Conservation (phyloP, 2,329 filamentous ascomycete species). For the Arthrocladium fulminans region DNA sequence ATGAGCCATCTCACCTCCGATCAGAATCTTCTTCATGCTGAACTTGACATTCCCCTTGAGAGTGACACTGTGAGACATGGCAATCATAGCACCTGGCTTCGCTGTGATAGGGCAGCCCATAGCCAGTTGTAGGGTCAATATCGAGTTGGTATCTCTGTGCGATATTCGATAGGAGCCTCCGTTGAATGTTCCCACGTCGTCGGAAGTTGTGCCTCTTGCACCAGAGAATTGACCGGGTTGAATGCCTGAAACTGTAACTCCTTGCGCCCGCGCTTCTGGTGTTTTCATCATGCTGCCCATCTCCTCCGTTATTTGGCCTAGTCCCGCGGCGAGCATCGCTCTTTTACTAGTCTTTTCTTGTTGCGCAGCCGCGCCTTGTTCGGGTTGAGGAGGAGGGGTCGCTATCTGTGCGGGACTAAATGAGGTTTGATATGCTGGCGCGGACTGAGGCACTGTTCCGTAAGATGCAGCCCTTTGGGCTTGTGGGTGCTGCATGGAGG, state of each 20-base stretch:
- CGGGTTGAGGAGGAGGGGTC: constrained; percentile 10
- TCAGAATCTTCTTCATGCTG: constrained; percentile 80
- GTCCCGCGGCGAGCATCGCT: background rate
- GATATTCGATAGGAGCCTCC: constrained; percentile 89
- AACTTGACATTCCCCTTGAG: constrained; percentile 79
- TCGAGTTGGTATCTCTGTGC: constrained; percentile 82
- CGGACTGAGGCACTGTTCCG: constrained; percentile 19
- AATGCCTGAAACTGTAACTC: constrained; percentile 7
- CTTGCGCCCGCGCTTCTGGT: constrained; percentile 6
- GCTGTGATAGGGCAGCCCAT: constrained; percentile 75
- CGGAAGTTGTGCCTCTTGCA: constrained; percentile 53
- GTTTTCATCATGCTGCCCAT: constrained; percentile 15
- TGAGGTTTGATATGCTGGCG: constrained; percentile 19
- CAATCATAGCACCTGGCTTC: constrained; percentile 84
- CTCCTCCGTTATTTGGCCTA: constrained; percentile 11
- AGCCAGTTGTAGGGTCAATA: constrained; percentile 80
- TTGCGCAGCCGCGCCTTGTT: constrained; percentile 6
- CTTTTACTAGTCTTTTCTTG: constrained; percentile 3
- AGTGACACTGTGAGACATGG: constrained; percentile 82
- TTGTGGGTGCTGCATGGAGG: constrained; percentile 19
- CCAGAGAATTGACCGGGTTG: constrained; percentile 52
- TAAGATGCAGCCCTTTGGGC: constrained; percentile 20
- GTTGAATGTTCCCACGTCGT: constrained; percentile 95
- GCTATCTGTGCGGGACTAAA: constrained; percentile 20
- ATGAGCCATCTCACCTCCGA: constrained; percentile 66